These are phyloP conservation scores for Fomitopsis pinicola DNA, from an alignment of 1,284 basidiomycete genomes.

Conservation along the genomic window DNA sequence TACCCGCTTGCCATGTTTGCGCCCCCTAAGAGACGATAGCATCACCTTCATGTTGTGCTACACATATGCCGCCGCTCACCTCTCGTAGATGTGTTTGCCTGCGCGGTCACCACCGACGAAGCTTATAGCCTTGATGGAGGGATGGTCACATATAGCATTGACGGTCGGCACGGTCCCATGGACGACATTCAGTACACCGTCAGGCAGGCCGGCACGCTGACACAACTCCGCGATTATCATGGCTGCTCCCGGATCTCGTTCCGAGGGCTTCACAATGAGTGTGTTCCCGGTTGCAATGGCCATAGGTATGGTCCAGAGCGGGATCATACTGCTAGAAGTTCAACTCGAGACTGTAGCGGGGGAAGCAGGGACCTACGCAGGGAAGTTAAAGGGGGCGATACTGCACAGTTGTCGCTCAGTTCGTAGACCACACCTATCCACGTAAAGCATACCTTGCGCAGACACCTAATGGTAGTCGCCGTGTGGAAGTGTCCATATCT, in stretches of 20 bases:
- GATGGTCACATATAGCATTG: constrained; percentile 92
- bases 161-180: constrained; percentile 90
- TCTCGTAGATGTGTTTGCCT: constrained; percentile 91
- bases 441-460: constrained; percentile 54
- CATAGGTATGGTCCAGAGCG: constrained; percentile 92
- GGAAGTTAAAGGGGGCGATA: constrained; percentile 92
- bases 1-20: constrained; percentile 87
- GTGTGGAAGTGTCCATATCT: constrained; percentile 95
- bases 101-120: constrained; percentile 97
- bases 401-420: constrained; percentile 34
- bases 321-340: constrained; percentile 80
- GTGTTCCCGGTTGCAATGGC: constrained; percentile 93
- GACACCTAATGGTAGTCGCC: constrained; percentile 76
- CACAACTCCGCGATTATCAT: constrained; percentile 98
- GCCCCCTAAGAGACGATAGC: constrained; percentile 48
- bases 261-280: constrained; percentile 92
- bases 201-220: constrained; percentile 76
- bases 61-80: constrained; percentile 37
- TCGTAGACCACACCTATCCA: background rate
- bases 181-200: constrained; percentile 84
- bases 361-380: constrained; percentile 54
- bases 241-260: constrained; percentile 93
- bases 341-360: background rate
- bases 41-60: background rate
- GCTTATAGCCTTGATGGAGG: constrained; percentile 89